These are phyloP conservation scores for Osmanthus fragrans DNA, from an alignment of 257 asterid genomes.

Conservation along the genomic window DNA sequence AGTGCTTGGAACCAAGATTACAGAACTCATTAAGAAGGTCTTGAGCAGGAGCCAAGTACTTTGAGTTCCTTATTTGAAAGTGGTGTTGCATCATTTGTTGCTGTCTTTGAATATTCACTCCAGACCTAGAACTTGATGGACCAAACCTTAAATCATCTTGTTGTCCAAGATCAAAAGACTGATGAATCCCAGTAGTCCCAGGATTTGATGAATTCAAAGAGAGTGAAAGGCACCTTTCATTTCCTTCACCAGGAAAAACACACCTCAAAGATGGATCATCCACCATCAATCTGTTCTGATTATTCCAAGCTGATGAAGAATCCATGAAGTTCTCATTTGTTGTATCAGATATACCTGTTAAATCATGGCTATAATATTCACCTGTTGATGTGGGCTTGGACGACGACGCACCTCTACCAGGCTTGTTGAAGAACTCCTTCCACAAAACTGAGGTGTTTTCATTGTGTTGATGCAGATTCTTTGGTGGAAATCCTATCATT, in stretches of 20 bases:
- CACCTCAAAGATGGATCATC: slow-evolving; percentile 56
- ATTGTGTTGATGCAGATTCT: slow-evolving; percentile 26
- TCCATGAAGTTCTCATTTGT: slow-evolving; percentile 33
- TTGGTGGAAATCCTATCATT: slow-evolving; percentile 66
- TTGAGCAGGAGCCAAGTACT: slow-evolving; percentile 64
- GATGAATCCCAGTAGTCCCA: slow-evolving; percentile 31
- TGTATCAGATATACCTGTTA: slow-evolving; percentile 28
- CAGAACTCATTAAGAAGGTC: slow-evolving; percentile 83
- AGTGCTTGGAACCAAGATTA: slow-evolving; percentile 46
- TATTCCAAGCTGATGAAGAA: slow-evolving; percentile 32
- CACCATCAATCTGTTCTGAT: slow-evolving; percentile 31
- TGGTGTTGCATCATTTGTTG: neutral
- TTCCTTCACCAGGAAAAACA: slow-evolving; percentile 70
- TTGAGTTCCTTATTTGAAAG: slow-evolving; percentile 47
- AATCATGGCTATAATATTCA: slow-evolving; percentile 35
- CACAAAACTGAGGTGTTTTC: slow-evolving; percentile 31
- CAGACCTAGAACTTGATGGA: slow-evolving; percentile 57
- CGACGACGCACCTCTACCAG: slow-evolving; percentile 32
- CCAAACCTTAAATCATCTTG: slow-evolving; percentile 46
- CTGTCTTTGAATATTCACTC: slow-evolving; percentile 26
- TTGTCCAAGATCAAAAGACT: slow-evolving; percentile 61
- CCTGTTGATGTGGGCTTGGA: slow-evolving; percentile 34
- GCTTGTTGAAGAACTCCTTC: slow-evolving; percentile 49
- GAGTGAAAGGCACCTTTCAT: slow-evolving; percentile 83
- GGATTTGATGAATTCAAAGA: slow-evolving; percentile 72